A percentile compares a stretch with the other conserved stretches of the same genome.
These are phyloP conservation scores for Scedosporium apiospermum DNA, from an alignment of 2,329 filamentous ascomycete genomes.

Conservation along the genomic window DNA sequence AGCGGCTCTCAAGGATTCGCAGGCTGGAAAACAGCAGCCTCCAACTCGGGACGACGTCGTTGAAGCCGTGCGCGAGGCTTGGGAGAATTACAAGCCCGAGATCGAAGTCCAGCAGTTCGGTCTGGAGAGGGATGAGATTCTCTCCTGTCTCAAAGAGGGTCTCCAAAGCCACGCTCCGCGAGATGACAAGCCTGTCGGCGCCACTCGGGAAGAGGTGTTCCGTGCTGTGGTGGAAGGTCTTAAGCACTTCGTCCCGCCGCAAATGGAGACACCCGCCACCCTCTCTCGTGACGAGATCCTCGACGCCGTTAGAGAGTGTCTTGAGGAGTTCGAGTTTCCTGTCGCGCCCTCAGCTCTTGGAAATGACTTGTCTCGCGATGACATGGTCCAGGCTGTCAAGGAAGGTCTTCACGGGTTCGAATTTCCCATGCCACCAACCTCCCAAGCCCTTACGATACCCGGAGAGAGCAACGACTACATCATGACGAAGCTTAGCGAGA, in stretches of 20 bases:
- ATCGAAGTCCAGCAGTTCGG: constrained; percentile 86
- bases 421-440: constrained; percentile 21
- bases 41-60: constrained; percentile 72
- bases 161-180: constrained; percentile 61
- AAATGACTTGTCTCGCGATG: constrained; percentile 47
- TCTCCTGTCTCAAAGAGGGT: constrained; percentile 78
- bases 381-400: constrained; percentile 55
- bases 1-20: constrained; percentile 58
- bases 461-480: constrained; percentile 38
- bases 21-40: constrained; percentile 30
- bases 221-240: constrained; percentile 78
- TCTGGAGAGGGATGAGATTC: constrained; percentile 79
- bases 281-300: constrained; percentile 78
- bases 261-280: constrained; percentile 57
- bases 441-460: constrained; percentile 29
- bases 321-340: constrained; percentile 76
- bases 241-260: constrained; percentile 68
- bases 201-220: constrained; percentile 77
- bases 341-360: constrained; percentile 46
- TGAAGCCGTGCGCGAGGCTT: constrained; percentile 77
- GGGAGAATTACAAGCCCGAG: constrained; percentile 90
- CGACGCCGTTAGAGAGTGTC: constrained; percentile 71
- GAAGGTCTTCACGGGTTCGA: constrained; percentile 46
- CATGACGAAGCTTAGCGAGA: constrained; percentile 50
- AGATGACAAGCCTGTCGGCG: constrained; percentile 43